Conservation (phyloP, 306 rosid species). For the Corylus heterophylla region DNA sequence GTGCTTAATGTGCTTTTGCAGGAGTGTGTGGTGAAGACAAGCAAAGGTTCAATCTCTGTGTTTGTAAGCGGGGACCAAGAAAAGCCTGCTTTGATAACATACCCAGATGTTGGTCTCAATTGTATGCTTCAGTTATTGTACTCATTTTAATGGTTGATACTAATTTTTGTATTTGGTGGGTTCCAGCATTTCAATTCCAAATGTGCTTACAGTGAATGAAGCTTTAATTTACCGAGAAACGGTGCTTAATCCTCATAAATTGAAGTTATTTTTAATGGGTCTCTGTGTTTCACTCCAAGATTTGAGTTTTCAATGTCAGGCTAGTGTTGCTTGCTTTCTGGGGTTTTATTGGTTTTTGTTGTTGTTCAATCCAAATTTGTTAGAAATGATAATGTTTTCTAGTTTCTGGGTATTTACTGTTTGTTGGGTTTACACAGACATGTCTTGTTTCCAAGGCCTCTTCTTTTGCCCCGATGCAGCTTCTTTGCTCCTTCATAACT, state of each 20-base stretch:
- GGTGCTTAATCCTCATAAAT: background rate
- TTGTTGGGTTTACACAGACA: slow-evolving; percentile 42
- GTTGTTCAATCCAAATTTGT: background rate
- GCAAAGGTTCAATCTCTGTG: slow-evolving; percentile 76
- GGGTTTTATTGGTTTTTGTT: slow-evolving; percentile 1
- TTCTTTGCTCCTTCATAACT: slow-evolving; percentile 82
- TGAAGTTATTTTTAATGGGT: slow-evolving; percentile 4
- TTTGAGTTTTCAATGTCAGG: background rate
- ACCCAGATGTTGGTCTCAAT: slow-evolving; percentile 86
- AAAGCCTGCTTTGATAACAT: slow-evolving; percentile 82
- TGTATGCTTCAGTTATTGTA: slow-evolving; percentile 45
- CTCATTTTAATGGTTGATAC: background rate
- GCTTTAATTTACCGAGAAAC: background rate
- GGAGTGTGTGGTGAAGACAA: slow-evolving; percentile 80
- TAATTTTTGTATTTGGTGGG: background rate
- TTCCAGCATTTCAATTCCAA: background rate
- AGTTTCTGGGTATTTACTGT: background rate
- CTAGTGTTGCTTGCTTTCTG: background rate
- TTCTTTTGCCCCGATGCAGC: slow-evolving; percentile 78
- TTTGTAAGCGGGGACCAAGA: slow-evolving; percentile 85
- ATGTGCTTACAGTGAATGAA: slow-evolving; percentile 7
- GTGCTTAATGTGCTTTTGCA: slow-evolving; percentile 33
- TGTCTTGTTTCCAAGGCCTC: slow-evolving; percentile 82
- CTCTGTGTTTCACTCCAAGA: slow-evolving; percentile 5
- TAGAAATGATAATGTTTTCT: background rate